phyloP scores from a whole-genome alignment of 257 asterid genomes.

The Solanum neorickii region DNA sequence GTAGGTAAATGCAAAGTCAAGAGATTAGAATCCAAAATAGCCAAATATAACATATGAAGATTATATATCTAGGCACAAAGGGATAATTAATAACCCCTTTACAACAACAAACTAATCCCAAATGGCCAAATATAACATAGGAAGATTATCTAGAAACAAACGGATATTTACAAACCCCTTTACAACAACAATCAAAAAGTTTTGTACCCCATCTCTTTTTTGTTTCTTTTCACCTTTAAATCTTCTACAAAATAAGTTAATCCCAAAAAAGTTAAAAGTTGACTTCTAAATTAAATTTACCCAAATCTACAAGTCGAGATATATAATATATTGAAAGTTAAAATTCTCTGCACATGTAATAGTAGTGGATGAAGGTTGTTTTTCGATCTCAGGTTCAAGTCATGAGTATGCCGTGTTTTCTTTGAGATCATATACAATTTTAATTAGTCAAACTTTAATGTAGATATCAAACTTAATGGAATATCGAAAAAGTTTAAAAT shows the following conservation, averaged over 20 bases:
- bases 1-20: not conserved
- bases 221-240: not conserved
- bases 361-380: no score
- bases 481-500: constrained; percentile 9
- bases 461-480: no score
- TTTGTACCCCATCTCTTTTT: not conserved
- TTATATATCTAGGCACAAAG: not conserved
- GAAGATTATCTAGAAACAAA: not conserved
- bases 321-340: no score
- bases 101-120: not conserved
- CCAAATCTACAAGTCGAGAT: not conserved
- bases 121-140: not conserved
- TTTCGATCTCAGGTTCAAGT: no score
- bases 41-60: not conserved
- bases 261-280: not conserved
- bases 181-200: not conserved
- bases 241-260: not conserved
- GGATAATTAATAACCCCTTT: not conserved
- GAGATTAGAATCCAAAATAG: not conserved
- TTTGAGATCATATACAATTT: no score
- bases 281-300: not conserved
- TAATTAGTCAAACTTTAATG: no score
- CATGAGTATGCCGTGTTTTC: no score
- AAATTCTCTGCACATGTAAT: no score
- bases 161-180: not conserved